Evolutionary conservation across 352 stramenopile genomes (phyloP).

Genomic region (Pythium pyrilobum): DNA sequence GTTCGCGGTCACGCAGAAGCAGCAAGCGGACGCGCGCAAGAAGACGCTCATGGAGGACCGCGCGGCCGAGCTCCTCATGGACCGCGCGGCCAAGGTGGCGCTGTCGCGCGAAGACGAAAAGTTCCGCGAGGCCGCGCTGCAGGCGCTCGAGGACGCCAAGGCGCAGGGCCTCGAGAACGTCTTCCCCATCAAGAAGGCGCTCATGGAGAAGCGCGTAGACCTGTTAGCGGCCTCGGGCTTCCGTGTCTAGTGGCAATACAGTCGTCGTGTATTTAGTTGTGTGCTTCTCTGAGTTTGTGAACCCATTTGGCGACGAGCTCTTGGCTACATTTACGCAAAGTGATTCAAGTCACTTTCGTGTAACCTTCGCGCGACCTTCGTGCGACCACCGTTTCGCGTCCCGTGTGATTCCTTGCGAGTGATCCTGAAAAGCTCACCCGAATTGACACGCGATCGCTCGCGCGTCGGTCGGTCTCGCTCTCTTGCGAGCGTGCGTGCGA

Average conservation of each 20-base stretch:
- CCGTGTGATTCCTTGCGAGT: too few species aligned
- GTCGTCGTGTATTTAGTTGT: not conserved
- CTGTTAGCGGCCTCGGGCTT: slow-evolving; percentile 67
- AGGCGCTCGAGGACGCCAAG: slow-evolving; percentile 54
- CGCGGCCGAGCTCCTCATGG: slow-evolving; percentile 22
- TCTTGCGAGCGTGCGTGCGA: too few species aligned
- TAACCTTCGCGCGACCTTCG: slow-evolving; percentile 7
- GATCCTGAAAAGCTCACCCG: not conserved
- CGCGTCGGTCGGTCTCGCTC: too few species aligned
- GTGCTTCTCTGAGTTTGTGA: too few species aligned
- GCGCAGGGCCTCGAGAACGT: slow-evolving; percentile 53
- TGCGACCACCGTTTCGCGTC: not conserved
- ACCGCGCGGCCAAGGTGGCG: slow-evolving; percentile 26
- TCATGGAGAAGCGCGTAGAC: slow-evolving; percentile 67
- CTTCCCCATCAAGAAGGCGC: slow-evolving; percentile 66
- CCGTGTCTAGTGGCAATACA: slow-evolving; percentile 27
- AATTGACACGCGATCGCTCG: slow-evolving; percentile 2
- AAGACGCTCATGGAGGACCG: slow-evolving; percentile 44
- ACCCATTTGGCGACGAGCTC: not conserved
- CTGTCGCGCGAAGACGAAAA: slow-evolving; percentile 49
- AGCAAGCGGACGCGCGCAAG: slow-evolving; percentile 65
- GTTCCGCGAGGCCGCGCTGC: slow-evolving; percentile 49
- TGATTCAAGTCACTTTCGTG: not conserved
- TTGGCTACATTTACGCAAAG: slow-evolving; percentile 6
- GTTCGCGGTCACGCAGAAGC: slow-evolving; percentile 65